These are phyloP conservation scores for Elaeis oleifera DNA, from an alignment of 202 grass and related monocot species.

Conservation along the genomic window DNA sequence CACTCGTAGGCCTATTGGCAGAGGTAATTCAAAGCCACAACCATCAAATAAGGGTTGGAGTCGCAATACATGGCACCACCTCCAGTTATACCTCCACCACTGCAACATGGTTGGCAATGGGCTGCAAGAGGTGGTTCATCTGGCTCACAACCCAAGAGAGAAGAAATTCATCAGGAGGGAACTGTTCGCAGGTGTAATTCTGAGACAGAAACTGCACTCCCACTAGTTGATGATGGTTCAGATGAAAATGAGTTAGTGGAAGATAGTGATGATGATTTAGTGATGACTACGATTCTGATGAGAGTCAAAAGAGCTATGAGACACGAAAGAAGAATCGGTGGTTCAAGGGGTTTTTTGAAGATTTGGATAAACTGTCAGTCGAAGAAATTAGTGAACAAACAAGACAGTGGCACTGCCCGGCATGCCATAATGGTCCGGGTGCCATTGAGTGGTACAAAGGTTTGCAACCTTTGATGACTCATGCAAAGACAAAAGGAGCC, in stretches of 20 bases:
- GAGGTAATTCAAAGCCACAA: constrained; percentile 30
- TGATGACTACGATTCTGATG: constrained; percentile 72
- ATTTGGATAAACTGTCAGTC: constrained; percentile 41
- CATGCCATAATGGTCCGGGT: constrained; percentile 81
- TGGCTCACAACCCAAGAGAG: constrained; percentile 33
- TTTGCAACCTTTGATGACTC: constrained; percentile 68
- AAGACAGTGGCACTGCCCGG: constrained; percentile 67
- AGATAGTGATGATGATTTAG: constrained; percentile 53
- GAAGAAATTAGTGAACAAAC: constrained; percentile 61
- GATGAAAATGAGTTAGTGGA: constrained; percentile 36
- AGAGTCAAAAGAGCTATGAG: constrained; percentile 54
- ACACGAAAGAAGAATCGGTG: constrained; percentile 64
- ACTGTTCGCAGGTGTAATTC: constrained; percentile 21
- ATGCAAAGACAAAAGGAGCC: constrained; percentile 81
- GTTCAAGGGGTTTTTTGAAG: constrained; percentile 75
- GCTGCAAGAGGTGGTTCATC: constrained; percentile 29
- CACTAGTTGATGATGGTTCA: constrained; percentile 21
- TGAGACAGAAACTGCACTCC: constrained; percentile 27
- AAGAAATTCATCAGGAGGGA: constrained; percentile 21
- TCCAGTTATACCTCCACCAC: constrained; percentile 35
- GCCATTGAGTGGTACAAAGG: constrained; percentile 89
- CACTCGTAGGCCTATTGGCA: constrained; percentile 29
- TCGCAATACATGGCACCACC: constrained; percentile 28
- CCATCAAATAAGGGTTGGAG: constrained; percentile 28
- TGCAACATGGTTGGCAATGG: constrained; percentile 57